A percentile compares a stretch with the other conserved stretches of the same genome.
Conservation (phyloP, 1,139 yeast species). For the Blastobotrys aristatus region DNA sequence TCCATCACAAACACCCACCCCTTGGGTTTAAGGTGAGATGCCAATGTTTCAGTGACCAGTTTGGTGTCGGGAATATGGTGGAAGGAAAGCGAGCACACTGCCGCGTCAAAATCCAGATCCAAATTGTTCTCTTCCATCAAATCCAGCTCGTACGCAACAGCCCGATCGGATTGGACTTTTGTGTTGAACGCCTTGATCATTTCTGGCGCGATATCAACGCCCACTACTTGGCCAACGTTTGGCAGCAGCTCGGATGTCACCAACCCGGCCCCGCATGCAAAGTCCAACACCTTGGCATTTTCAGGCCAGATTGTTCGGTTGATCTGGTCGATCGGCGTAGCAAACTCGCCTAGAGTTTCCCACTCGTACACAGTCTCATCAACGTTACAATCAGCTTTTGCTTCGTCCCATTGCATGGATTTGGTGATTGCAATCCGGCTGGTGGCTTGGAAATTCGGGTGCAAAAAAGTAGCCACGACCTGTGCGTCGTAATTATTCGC, state of each 20-base stretch:
- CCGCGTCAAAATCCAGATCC: conserved; percentile 24
- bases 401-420: conserved; percentile 4
- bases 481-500: conserved; percentile 10
- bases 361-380: not conserved
- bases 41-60: conserved; percentile 21
- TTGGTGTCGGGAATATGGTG: conserved; percentile 29
- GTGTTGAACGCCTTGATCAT: conserved; percentile 18
- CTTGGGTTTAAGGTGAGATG: conserved; percentile 20
- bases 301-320: conserved; percentile 2
- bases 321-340: not conserved
- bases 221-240: conserved; percentile 24
- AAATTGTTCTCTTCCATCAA: not conserved
- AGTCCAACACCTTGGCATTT: conserved; percentile 25
- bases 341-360: not conserved
- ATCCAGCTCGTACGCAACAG: conserved; percentile 2
- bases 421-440: conserved; percentile 6
- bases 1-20: conserved; percentile 29
- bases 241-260: conserved; percentile 26
- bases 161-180: not conserved
- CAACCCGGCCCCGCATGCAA: conserved; percentile 32
- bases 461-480: conserved; percentile 1
- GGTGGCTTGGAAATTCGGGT: not conserved
- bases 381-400: not conserved
- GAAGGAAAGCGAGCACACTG: conserved; percentile 27
- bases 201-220: conserved; percentile 28